A percentile compares a stretch with the other conserved stretches of the same genome.
These are phyloP conservation scores for Neurospora sp. DNA, from an alignment of 495 filamentous ascomycete species.

Conservation along the genomic window DNA sequence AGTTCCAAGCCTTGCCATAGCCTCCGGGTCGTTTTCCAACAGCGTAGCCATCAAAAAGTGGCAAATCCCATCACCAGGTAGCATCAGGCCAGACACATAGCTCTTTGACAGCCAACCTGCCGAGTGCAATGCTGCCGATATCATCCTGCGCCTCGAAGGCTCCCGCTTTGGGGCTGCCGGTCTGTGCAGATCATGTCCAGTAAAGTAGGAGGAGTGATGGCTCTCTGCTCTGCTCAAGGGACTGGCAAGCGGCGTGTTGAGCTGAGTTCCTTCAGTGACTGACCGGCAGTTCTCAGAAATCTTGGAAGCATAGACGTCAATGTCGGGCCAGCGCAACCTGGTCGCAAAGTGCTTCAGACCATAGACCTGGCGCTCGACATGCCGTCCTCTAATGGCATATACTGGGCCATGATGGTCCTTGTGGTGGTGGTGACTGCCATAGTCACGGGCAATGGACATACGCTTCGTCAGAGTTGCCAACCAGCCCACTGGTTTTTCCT, in stretches of 20 bases:
- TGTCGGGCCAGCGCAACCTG: slow-evolving; percentile 45
- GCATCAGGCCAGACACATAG: slow-evolving; percentile 66
- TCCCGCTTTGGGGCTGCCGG: slow-evolving; percentile 14
- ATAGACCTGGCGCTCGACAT: slow-evolving; percentile 40
- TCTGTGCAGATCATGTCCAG: background rate
- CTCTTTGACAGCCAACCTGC: slow-evolving; percentile 75
- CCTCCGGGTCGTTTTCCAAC: slow-evolving; percentile 62
- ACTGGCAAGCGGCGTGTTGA: slow-evolving; percentile 30
- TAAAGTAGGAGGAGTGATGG: slow-evolving; percentile 33
- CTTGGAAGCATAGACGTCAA: slow-evolving; percentile 26
- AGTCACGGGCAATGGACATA: slow-evolving; percentile 32
- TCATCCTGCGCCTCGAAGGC: slow-evolving; percentile 23
- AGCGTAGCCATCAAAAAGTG: slow-evolving; percentile 73
- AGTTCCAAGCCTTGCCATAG: slow-evolving; percentile 53
- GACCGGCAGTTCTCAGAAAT: slow-evolving; percentile 30
- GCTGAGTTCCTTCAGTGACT: slow-evolving; percentile 28
- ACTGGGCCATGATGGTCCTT: slow-evolving; percentile 23
- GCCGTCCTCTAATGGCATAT: slow-evolving; percentile 34
- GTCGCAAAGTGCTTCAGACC: slow-evolving; percentile 50
- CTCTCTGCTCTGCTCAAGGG: slow-evolving; percentile 23
- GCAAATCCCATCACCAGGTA: slow-evolving; percentile 62
- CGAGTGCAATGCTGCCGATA: slow-evolving; percentile 37
- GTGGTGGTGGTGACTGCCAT: slow-evolving; percentile 20
- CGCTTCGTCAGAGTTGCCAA: slow-evolving; percentile 43
- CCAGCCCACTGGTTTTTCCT: slow-evolving; percentile 35